Evolutionary conservation across 2,329 filamentous ascomycete species (phyloP).

Genomic region (Epichloe coenophiala): DNA sequence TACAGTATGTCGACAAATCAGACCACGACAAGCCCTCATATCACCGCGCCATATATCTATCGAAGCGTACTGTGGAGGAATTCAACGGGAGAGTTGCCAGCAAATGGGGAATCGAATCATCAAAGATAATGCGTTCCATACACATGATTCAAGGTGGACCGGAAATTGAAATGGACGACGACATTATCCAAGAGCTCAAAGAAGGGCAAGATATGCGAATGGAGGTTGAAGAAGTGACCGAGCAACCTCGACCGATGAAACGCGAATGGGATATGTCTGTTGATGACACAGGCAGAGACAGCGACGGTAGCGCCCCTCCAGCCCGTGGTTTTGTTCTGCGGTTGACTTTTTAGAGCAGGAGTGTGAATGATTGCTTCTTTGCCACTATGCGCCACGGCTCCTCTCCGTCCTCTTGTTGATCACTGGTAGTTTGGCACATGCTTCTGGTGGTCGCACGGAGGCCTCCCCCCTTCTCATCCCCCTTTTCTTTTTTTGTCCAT

Average conservation of each 20-base stretch:
- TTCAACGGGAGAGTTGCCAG: conserved; percentile 58
- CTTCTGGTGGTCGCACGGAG: background rate
- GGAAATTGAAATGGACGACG: conserved; percentile 79
- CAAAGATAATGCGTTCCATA: conserved; percentile 55
- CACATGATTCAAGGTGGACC: conserved; percentile 62
- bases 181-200: conserved; percentile 66
- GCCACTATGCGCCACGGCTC: too few relatives aligned
- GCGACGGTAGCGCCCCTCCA: conserved; percentile 8
- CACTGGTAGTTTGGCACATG: background rate
- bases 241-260: conserved; percentile 25
- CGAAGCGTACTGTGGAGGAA: conserved; percentile 60
- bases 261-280: conserved; percentile 50
- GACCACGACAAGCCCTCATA: conserved; percentile 43
- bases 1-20: conserved; percentile 43
- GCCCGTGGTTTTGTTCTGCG: conserved; percentile 8
- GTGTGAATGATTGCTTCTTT: background rate
- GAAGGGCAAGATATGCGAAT: conserved; percentile 89
- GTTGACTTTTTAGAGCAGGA: conserved; percentile 7
- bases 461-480: background rate
- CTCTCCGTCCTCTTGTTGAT: background rate
- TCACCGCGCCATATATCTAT: conserved; percentile 77
- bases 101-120: conserved; percentile 71
- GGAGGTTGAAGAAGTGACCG: conserved; percentile 42
- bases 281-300: conserved; percentile 27
- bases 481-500: too few relatives aligned